These are phyloP conservation scores for Ophiosphaerella korrae DNA, from an alignment of 2,329 filamentous ascomycete genomes.

Conservation along the genomic window DNA sequence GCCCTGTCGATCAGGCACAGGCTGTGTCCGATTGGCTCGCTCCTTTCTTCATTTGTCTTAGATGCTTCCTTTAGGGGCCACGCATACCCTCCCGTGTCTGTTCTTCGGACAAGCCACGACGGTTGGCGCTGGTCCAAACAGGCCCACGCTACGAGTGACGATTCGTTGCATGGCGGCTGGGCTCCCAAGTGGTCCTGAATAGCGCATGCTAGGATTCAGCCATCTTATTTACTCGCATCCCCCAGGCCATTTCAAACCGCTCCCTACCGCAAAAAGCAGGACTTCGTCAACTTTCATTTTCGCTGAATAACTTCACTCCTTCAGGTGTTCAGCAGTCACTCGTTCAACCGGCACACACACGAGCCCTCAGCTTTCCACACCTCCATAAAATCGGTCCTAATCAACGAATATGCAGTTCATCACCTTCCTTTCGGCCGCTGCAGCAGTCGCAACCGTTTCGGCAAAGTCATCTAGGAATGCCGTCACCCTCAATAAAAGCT, in stretches of 20 bases:
- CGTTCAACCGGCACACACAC: slow-evolving; percentile 31
- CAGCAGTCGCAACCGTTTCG: slow-evolving; percentile 37
- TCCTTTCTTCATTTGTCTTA: slow-evolving; percentile 25
- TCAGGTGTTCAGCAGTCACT: slow-evolving; percentile 47
- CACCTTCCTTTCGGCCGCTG: slow-evolving; percentile 34
- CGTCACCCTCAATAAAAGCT: slow-evolving; percentile 22
- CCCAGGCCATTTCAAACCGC: slow-evolving; percentile 32
- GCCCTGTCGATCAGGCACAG: slow-evolving; percentile 42
- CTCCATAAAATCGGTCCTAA: slow-evolving; percentile 15
- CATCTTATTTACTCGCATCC: slow-evolving; percentile 46
- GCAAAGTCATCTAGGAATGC: slow-evolving; percentile 17
- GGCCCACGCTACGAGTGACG: slow-evolving; percentile 38
- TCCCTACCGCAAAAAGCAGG: slow-evolving; percentile 43
- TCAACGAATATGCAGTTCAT: slow-evolving; percentile 41
- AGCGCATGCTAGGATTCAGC: slow-evolving; percentile 33
- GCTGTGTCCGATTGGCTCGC: slow-evolving; percentile 34
- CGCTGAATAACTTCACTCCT: slow-evolving; percentile 50
- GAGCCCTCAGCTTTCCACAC: slow-evolving; percentile 24
- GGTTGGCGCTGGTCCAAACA: slow-evolving; percentile 39
- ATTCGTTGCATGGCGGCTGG: slow-evolving; percentile 40
- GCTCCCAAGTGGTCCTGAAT: slow-evolving; percentile 35
- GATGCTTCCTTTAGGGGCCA: slow-evolving; percentile 26
- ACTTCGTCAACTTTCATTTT: slow-evolving; percentile 45
- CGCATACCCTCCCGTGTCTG: slow-evolving; percentile 29
- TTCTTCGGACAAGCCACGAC: slow-evolving; percentile 39